Conservation (phyloP, 2,329 filamentous ascomycete species). For the Apiospora koreana region DNA sequence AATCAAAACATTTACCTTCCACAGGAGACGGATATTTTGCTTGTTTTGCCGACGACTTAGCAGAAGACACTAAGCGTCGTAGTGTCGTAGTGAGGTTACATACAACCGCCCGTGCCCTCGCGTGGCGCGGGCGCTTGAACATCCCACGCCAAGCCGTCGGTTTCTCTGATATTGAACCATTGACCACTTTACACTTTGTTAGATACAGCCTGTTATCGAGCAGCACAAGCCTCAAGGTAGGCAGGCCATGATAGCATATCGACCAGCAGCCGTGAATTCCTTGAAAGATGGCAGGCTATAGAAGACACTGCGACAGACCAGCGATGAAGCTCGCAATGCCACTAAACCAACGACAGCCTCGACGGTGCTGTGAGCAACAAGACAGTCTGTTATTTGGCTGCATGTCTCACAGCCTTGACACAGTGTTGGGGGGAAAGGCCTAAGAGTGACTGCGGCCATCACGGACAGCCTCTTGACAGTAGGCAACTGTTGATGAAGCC, state of each 20-base stretch:
- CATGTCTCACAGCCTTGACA: background rate
- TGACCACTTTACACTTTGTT: background rate
- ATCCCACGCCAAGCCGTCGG: background rate
- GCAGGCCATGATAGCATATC: background rate
- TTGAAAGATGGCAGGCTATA: background rate
- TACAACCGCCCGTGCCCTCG: background rate
- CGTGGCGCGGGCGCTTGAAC: background rate
- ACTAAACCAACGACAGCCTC: background rate
- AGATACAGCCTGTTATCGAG: background rate
- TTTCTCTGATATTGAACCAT: background rate
- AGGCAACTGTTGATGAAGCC: background rate
- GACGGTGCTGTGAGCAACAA: background rate
- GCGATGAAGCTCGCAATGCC: background rate
- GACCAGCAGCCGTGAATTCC: background rate
- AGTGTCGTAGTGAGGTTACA: background rate
- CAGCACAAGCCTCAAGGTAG: too few species aligned
- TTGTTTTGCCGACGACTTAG: background rate
- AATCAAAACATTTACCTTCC: background rate
- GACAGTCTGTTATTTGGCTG: background rate
- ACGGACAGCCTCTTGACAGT: background rate
- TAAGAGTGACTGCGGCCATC: background rate
- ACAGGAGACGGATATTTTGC: background rate
- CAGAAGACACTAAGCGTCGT: background rate
- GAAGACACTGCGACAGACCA: background rate
- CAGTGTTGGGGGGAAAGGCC: too few species aligned